Base-by-base conservation (phyloP, 345 rosid species). In the Corchorus olitorius region DNA sequence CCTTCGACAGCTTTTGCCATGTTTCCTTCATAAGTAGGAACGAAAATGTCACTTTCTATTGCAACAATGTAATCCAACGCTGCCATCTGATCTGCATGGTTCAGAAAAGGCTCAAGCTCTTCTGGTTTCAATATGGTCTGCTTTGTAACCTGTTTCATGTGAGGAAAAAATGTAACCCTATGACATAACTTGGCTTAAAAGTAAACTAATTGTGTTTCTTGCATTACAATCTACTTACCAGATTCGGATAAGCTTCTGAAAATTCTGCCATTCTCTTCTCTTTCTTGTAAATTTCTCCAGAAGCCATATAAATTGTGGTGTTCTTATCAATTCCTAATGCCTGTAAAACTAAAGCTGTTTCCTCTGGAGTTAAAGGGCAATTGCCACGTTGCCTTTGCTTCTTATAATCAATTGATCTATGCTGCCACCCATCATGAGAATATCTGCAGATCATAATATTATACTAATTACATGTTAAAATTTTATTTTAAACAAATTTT, bases 361-460 rank as follows among this genome's bases (percentile, higher is more conserved):
- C 99, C 80, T 95, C 96, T 0, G 99, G 99, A 17, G 98, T 93
- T 73, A 95, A 81, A 64, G 99, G 99, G 84, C 99, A 95, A 54
- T 84, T 73, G n/a, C 99, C 99, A 76, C 88, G 93, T 81, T 82
- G 85, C 81, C 99, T 90, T 82, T 87, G 89, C 85, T 76, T 74
- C 62, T 86, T 89, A 2, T 96, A 87, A 82, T 90, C 83, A 68
- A 95, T 90, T 8, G 86, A 87, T 80, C 90, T 93, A 79, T 95
- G 96, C 78, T 86, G 89, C 99, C 99, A 95, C 91, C 95, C 92
- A 34, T 94, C 96, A 77, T 93, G 88, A 52, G 94, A 92, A 87
- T 90, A 93, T 79, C 99, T 95, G 19, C 43, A 39, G 6, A 39
- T 39, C 41, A 39, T 27, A 27, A 27, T 27, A 27, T 27, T 27